phyloP scores from a whole-genome alignment of 2,329 filamentous ascomycete species.

The Aureobasidium lini region DNA sequence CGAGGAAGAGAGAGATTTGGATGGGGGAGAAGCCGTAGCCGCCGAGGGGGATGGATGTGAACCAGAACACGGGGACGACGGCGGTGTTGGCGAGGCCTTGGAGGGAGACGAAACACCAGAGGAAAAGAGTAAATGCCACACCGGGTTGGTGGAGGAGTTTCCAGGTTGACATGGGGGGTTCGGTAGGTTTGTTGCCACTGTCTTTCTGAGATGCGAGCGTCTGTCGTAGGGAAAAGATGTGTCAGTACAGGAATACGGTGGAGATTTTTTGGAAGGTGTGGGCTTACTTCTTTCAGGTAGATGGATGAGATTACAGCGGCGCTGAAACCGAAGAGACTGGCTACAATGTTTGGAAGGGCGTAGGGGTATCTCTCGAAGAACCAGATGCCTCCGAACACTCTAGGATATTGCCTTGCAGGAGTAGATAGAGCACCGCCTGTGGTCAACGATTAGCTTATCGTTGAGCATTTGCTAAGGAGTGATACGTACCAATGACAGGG shows the following conservation, averaged over 20 bases:
- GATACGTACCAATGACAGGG: conserved; percentile 47
- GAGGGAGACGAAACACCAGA: conserved; percentile 60
- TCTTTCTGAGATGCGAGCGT: conserved; percentile 6
- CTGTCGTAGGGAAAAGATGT: not conserved
- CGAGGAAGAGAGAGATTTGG: conserved; percentile 61
- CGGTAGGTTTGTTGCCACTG: conserved; percentile 18
- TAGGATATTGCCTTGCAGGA: conserved; percentile 57
- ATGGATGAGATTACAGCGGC: conserved; percentile 46
- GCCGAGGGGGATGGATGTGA: conserved; percentile 53
- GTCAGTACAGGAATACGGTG: not conserved
- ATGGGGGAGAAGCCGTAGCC: conserved; percentile 57
- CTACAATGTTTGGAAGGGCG: conserved; percentile 54
- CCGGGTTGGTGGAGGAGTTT: conserved; percentile 56
- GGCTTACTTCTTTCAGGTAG: conserved; percentile 51
- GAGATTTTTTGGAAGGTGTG: not conserved
- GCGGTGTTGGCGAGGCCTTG: conserved; percentile 67
- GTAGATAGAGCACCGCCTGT: conserved; percentile 62
- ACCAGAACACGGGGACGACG: conserved; percentile 61
- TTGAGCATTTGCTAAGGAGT: not conserved
- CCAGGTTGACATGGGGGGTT: conserved; percentile 38
- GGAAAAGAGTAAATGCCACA: conserved; percentile 57
- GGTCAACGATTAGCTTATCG: not conserved
- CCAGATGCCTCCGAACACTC: conserved; percentile 44
- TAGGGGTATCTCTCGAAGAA: conserved; percentile 63
- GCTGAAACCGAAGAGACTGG: conserved; percentile 47